A percentile compares a stretch with the other conserved stretches of the same genome.
phyloP scores from a whole-genome alignment of 495 filamentous ascomycete genomes.

The Tuber magnatum region DNA sequence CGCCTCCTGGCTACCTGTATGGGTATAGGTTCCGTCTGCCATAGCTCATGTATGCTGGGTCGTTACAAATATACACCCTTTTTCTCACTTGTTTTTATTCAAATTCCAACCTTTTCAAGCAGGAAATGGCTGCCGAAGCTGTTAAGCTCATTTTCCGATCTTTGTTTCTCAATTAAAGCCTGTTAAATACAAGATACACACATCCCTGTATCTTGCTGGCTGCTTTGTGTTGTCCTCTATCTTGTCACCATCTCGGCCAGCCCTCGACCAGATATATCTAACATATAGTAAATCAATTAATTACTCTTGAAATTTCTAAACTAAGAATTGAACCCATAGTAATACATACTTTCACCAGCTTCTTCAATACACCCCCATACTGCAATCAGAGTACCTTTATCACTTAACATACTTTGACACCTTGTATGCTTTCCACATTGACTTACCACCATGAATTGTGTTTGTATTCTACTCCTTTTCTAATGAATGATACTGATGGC shows the following conservation, averaged over 20 bases:
- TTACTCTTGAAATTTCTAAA: background rate
- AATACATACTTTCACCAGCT: conserved; percentile 1
- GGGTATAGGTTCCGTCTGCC: too few species aligned
- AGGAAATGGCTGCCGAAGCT: too few species aligned
- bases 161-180: background rate
- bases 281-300: background rate
- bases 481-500: background rate
- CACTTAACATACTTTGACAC: too few species aligned
- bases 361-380: background rate
- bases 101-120: too few species aligned
- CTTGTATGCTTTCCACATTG: too few species aligned
- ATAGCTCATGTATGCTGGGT: too few species aligned
- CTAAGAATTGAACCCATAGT: background rate
- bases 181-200: background rate
- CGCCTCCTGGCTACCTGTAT: too few species aligned
- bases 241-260: background rate
- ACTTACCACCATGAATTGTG: background rate
- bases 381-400: too few species aligned
- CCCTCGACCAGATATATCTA: background rate
- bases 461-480: background rate
- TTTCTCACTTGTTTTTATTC: too few species aligned
- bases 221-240: background rate
- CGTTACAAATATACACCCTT: too few species aligned
- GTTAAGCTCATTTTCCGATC: too few species aligned
- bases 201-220: background rate